These are phyloP conservation scores for Cryphonectria naterciae DNA, from an alignment of 2,329 filamentous ascomycete species.

Conservation along the genomic window DNA sequence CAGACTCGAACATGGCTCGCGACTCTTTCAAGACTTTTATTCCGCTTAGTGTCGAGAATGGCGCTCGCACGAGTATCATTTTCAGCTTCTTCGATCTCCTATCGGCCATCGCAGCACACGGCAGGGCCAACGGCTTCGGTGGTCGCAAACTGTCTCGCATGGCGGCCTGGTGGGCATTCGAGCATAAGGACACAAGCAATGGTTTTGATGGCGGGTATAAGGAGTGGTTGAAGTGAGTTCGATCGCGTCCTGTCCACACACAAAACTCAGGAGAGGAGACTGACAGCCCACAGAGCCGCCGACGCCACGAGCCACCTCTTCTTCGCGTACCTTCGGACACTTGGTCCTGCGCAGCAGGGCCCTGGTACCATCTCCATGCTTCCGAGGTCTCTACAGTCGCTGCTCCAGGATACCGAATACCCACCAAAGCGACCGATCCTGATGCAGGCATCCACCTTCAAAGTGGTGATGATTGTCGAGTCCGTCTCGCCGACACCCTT, in stretches of 20 bases:
- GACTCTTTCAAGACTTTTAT: constrained; percentile 97
- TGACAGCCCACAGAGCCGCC: constrained; percentile 68
- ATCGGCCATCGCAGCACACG: constrained; percentile 87
- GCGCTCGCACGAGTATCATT: constrained; percentile 83
- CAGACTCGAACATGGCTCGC: constrained; percentile 88
- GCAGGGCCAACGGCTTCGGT: constrained; percentile 89
- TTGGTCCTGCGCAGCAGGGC: constrained; percentile 75
- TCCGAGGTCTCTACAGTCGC: constrained; percentile 86
- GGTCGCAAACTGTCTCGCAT: constrained; percentile 92
- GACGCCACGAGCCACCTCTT: constrained; percentile 97
- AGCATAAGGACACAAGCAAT: constrained; percentile 81
- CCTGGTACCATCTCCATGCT: constrained; percentile 81
- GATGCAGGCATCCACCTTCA: constrained; percentile 79
- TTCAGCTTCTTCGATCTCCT: constrained; percentile 96
- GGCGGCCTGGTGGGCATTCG: constrained; percentile 99
- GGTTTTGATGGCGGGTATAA: constrained; percentile 96
- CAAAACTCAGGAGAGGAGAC: constrained; percentile 26
- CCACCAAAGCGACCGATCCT: constrained; percentile 79
- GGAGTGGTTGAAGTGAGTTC: constrained; percentile 75
- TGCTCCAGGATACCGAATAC: constrained; percentile 92
- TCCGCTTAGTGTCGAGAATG: constrained; percentile 87
- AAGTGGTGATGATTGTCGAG: constrained; percentile 96
- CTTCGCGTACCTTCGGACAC: constrained; percentile 92
- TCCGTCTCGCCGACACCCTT: constrained; percentile 94
- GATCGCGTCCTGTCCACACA: background rate